A percentile compares a stretch with the other conserved stretches of the same genome.
These are phyloP conservation scores for Phytophthora pinifolia DNA, from an alignment of 352 stramenopile species.

Conservation along the genomic window DNA sequence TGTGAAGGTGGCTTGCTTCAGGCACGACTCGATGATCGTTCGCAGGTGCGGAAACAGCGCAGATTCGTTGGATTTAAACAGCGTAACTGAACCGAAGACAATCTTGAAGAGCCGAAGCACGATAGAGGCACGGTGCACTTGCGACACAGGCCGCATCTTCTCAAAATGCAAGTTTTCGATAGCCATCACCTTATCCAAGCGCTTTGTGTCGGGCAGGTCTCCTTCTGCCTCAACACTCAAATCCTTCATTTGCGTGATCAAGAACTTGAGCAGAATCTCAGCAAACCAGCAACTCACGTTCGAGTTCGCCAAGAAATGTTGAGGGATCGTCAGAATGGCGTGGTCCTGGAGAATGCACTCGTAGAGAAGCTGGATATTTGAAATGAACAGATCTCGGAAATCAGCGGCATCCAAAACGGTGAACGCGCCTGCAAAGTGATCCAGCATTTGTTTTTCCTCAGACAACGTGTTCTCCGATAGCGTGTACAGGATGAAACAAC, in stretches of 20 bases:
- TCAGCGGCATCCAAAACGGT: constrained; percentile 95
- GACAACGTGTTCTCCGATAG: constrained; percentile 84
- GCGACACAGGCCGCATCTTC: constrained; percentile 68
- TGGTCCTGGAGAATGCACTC: constrained; percentile 94
- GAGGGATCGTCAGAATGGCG: constrained; percentile 92
- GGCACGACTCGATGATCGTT: constrained; percentile 92
- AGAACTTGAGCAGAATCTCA: constrained; percentile 93
- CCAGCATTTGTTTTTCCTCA: constrained; percentile 95
- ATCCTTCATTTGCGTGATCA: constrained; percentile 94
- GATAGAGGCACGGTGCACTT: constrained; percentile 80
- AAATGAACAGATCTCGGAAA: constrained; percentile 90
- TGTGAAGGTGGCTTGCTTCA: constrained; percentile 90
- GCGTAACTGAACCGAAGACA: constrained; percentile 94
- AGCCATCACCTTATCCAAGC: constrained; percentile 71
- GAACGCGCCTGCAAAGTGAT: constrained; percentile 96
- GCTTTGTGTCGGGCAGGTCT: constrained; percentile 76
- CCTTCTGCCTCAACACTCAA: constrained; percentile 83
- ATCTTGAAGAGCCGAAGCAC: constrained; percentile 95
- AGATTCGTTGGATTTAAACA: constrained; percentile 96
- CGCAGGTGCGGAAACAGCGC: constrained; percentile 93
- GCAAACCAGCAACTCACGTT: constrained; percentile 94
- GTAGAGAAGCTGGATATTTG: constrained; percentile 91
- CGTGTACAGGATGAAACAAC: constrained; percentile 94
- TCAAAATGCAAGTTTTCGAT: constrained; percentile 79
- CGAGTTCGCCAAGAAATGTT: constrained; percentile 94